A percentile compares a stretch with the other conserved stretches of the same genome.
Evolutionary conservation across 371 early-diverging fungal genomes (phyloP).

Genomic region (Mucor indicus): DNA sequence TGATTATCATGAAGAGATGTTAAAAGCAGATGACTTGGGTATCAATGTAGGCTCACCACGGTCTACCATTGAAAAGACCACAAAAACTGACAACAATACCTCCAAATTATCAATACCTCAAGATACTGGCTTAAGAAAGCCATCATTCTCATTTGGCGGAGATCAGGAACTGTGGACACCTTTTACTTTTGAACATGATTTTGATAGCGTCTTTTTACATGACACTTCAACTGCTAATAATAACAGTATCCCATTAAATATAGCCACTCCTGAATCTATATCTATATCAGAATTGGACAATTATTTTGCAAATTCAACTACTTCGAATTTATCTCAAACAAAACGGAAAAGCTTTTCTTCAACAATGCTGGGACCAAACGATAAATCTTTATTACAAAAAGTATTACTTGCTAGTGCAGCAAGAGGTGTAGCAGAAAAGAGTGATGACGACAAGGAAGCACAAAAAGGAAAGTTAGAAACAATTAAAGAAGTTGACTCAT

Average conservation of each 20-base stretch:
- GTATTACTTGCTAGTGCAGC: conserved; percentile 27
- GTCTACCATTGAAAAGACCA: conserved; percentile 1
- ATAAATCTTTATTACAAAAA: conserved; percentile 36
- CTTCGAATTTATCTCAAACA: neutral
- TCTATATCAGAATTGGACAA: conserved; percentile 45
- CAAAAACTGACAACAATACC: too few relatives aligned
- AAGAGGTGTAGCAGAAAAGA: conserved; percentile 22
- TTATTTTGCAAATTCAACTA: conserved; percentile 36
- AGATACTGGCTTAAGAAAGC: too few relatives aligned
- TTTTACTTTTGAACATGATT: conserved; percentile 42
- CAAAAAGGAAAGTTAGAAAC: too few relatives aligned
- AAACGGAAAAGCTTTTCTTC: conserved; percentile 20
- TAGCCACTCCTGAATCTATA: conserved; percentile 46
- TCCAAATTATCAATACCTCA: too few relatives aligned
- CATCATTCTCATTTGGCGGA: conserved; percentile 21
- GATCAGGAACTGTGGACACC: conserved; percentile 46
- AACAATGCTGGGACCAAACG: conserved; percentile 18
- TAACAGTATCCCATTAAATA: conserved; percentile 32
- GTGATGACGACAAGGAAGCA: conserved; percentile 11
- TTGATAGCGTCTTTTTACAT: conserved; percentile 40
- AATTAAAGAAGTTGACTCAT: neutral
- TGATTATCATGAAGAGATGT: conserved; percentile 60
- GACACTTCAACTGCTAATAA: conserved; percentile 21
- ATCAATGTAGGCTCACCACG: too few relatives aligned
- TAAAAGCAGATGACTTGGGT: conserved; percentile 39